Evolutionary conservation across 2,329 filamentous ascomycete species (phyloP), one percentile per base, ranked within the genome.

Genomic region (Alternaria sp.): DNA sequence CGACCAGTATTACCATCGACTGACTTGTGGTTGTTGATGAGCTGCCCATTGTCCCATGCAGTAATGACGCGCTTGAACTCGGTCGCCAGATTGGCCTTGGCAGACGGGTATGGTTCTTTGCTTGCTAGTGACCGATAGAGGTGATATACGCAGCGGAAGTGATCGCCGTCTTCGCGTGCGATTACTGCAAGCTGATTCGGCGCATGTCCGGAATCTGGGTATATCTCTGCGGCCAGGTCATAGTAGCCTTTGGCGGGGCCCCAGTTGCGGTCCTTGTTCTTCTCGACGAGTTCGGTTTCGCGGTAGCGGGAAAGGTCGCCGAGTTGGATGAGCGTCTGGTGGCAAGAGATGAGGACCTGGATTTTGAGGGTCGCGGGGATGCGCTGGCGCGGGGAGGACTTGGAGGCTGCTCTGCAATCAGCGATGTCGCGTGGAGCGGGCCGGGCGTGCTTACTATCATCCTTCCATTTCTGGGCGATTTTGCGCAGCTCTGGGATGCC

Each of bases 111-210:
- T 4, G 93, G 92, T 39, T 88, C 83, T 51, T 88, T 83, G 31
- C 92, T 88, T 8, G 88, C 88, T 66, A 95, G 84, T 14, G 93
- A 89, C 62, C 93, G 89, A 73, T 97, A 95, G 39, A 98, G 86
- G 76, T 97, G 88, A 77, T 97, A 98, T 29, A 96, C 89, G 9
- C 92, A 89, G 61, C 92, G 87, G 50, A 98, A 85, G 73, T 96
- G 90, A 66, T 94, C 90, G 57, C 85, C 86, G 68, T 93, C 87
- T 52, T 90, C 88, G 46, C 92, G 85, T 59, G 90, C 89, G 58
- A 98, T 89, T 34, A 98, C 91, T 34, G 91, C 93, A 75, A 95
- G 87, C 77, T 98, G 95, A 71, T 99, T 94, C 72, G 96, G 90
- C 14, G 92, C 90, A 62, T 88, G 86, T 29, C 94, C 94, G 44